Evolutionary conservation across 768 basidiomycete genomes (phyloP).

Genomic region (Coprinopsis marcescibilis): DNA sequence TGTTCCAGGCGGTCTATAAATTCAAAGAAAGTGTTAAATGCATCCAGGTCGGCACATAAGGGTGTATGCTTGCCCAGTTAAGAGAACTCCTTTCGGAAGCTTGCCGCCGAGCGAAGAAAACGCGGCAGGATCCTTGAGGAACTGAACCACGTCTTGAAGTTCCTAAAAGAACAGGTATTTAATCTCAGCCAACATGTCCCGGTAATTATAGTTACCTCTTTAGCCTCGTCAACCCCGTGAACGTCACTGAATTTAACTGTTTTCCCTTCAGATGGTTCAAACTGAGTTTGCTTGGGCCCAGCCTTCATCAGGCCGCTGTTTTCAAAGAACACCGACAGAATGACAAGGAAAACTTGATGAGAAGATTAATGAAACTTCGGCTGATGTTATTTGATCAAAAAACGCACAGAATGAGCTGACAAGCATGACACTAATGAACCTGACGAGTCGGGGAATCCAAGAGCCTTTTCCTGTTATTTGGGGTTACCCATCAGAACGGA

Average conservation of each 20-base stretch:
- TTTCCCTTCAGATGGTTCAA: constrained; percentile 76
- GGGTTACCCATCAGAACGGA: too few species aligned
- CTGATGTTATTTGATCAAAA: neutral
- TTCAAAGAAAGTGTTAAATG: too few species aligned
- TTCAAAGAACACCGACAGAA: constrained; percentile 86
- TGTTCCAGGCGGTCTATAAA: constrained; percentile 70
- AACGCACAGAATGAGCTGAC: constrained; percentile 64
- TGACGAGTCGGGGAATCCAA: constrained; percentile 55
- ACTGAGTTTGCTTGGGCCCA: constrained; percentile 74
- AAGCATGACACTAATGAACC: constrained; percentile 51
- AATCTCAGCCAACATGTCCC: neutral
- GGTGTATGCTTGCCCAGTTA: constrained; percentile 69
- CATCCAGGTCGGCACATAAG: too few species aligned
- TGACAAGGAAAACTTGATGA: constrained; percentile 66
- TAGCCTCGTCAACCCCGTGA: constrained; percentile 96
- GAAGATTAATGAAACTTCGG: neutral
- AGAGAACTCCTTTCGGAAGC: constrained; percentile 87
- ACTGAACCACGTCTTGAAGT: constrained; percentile 90
- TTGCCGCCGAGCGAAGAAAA: constrained; percentile 92
- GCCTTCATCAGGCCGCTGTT: constrained; percentile 91
- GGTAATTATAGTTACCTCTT: constrained; percentile 51
- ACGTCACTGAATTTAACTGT: constrained; percentile 91
- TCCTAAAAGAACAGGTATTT: constrained; percentile 46
- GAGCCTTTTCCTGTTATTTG: constrained; percentile 56
- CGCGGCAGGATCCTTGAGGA: constrained; percentile 86